These are phyloP conservation scores for Cladosporium oxysporum DNA, from an alignment of 2,329 filamentous ascomycete species.

Conservation along the genomic window DNA sequence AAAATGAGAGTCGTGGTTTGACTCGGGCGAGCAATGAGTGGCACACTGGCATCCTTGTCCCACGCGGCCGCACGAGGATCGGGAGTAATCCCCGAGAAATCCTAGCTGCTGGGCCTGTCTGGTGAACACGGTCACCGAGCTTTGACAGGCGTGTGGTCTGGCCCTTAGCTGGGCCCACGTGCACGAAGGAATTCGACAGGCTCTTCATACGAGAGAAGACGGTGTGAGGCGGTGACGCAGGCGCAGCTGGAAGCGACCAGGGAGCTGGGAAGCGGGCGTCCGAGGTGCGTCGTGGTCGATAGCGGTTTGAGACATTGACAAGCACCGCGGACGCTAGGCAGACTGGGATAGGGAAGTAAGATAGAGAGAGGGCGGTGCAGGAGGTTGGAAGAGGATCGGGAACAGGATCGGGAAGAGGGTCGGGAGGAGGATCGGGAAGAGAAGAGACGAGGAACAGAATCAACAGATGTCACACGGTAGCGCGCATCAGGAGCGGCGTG, in stretches of 20 bases:
- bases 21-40: neutral
- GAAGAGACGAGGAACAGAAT: neutral
- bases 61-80: slow-evolving; percentile 10
- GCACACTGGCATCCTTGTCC: slow-evolving; percentile 1
- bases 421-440: neutral
- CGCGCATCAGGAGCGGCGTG: neutral
- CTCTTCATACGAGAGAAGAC: neutral
- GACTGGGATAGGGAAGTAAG: neutral
- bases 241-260: slow-evolving; percentile 4
- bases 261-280: slow-evolving; percentile 6
- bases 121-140: slow-evolving; percentile 7
- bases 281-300: neutral
- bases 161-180: slow-evolving; percentile 13
- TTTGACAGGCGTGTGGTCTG: slow-evolving; percentile 2
- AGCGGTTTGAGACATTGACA: neutral
- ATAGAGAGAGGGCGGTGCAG: neutral
- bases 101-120: slow-evolving; percentile 1
- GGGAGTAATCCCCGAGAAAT: slow-evolving; percentile 2
- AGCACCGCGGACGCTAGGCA: slow-evolving; percentile 1
- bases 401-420: neutral
- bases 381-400: neutral
- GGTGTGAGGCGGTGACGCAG: slow-evolving; percentile 15
- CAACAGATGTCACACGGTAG: slow-evolving; percentile 1
- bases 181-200: neutral
- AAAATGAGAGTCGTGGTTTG: neutral